A percentile compares a stretch with the other conserved stretches of the same genome.
phyloP scores from a whole-genome alignment of 805 yeast species.

The Ogataea philodendri region DNA sequence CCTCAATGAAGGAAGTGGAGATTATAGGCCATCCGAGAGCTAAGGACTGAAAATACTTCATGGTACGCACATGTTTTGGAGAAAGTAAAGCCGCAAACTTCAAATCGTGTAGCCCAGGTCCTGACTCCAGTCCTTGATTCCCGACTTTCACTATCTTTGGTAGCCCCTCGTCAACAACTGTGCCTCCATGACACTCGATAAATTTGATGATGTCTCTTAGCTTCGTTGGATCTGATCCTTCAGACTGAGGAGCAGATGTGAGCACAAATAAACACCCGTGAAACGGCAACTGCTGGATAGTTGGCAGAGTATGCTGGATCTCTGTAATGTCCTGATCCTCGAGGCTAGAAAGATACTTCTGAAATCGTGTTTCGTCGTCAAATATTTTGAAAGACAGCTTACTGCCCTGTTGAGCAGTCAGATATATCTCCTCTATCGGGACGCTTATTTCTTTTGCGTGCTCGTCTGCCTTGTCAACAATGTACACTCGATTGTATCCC shows the following conservation, averaged over 20 bases:
- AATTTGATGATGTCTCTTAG: conserved; percentile 34
- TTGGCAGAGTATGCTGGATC: not conserved
- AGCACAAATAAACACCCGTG: conserved; percentile 39
- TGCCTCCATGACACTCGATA: conserved; percentile 46
- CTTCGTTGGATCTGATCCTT: conserved; percentile 16
- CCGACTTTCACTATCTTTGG: conserved; percentile 6
- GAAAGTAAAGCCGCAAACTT: conserved; percentile 69
- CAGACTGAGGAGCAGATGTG: conserved; percentile 25
- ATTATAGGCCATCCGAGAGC: conserved; percentile 87
- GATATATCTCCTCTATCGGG: conserved; percentile 32
- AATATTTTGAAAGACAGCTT: conserved; percentile 20
- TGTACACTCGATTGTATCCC: conserved; percentile 54
- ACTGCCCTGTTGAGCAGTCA: conserved; percentile 37
- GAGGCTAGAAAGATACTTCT: conserved; percentile 11
- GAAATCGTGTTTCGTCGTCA: conserved; percentile 16
- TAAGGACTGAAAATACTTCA: conserved; percentile 72
- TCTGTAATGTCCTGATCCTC: conserved; percentile 1
- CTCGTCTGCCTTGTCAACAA: conserved; percentile 28
- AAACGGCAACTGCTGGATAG: conserved; percentile 20
- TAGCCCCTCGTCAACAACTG: conserved; percentile 29
- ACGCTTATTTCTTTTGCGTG: conserved; percentile 18
- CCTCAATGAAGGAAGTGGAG: conserved; percentile 54
- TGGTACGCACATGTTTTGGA: conserved; percentile 56
- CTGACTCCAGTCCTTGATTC: conserved; percentile 1
- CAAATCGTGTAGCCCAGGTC: conserved; percentile 17